Evolutionary conservation across 164 flowering plant genomes (phyloP).

Genomic region (Cinnamomum micranthum): DNA sequence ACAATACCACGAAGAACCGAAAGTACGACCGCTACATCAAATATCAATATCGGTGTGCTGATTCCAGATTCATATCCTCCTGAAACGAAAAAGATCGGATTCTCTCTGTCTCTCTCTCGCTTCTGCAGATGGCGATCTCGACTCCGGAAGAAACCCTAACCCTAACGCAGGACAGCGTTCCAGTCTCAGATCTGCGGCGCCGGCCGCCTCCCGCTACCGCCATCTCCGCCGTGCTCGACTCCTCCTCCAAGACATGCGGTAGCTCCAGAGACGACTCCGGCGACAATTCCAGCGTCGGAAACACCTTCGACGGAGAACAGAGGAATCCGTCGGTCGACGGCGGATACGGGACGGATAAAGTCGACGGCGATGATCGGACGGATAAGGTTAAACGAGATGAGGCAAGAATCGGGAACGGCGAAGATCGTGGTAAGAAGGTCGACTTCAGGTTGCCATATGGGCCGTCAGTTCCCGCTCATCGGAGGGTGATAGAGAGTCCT

Average conservation of each 20-base stretch:
- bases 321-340: not conserved
- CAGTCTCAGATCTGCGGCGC: constrained; percentile 1
- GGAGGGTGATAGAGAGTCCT: constrained; percentile 72
- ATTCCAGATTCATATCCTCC: not conserved
- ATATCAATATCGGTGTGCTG: too few relatives aligned
- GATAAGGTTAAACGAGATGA: not conserved
- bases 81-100: not conserved
- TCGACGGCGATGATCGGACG: not conserved
- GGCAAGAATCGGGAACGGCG: constrained; percentile 15
- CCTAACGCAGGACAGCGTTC: not conserved
- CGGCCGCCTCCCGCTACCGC: not conserved
- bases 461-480: constrained; percentile 76
- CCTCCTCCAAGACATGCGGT: not conserved
- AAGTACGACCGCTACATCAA: not conserved
- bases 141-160: not conserved
- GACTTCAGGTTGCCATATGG: constrained; percentile 40
- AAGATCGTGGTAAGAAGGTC: constrained; percentile 2
- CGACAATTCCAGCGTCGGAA: not conserved
- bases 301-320: constrained; percentile 1
- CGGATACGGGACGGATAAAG: not conserved
- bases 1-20: not conserved
- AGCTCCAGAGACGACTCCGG: not conserved
- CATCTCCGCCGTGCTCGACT: not conserved
- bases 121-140: not conserved
- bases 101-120: not conserved